Evolutionary conservation across 805 yeast species (phyloP).

Genomic region (Candida rishiriensis): DNA sequence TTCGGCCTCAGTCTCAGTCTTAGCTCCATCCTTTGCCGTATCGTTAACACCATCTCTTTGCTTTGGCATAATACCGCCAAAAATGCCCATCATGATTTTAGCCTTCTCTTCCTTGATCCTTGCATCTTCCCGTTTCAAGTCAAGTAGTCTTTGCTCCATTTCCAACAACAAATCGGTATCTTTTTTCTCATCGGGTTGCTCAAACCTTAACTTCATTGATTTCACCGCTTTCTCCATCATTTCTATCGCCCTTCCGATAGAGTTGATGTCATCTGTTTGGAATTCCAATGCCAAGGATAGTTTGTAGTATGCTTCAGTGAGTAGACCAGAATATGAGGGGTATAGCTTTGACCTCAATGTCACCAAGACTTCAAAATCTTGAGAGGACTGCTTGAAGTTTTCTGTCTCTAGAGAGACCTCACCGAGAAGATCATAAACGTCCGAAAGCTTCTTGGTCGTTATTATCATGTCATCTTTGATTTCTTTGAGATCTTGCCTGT

Average conservation of each 20-base stretch:
- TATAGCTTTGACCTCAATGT: constrained; percentile 49
- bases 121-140: constrained; percentile 48
- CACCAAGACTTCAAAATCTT: constrained; percentile 59
- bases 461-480: constrained; percentile 30
- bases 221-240: constrained; percentile 37
- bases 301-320: constrained; percentile 79
- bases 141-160: constrained; percentile 51
- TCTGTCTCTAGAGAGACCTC: constrained; percentile 90
- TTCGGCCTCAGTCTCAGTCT: constrained; percentile 7
- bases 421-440: constrained; percentile 75
- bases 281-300: constrained; percentile 76
- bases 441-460: constrained; percentile 55
- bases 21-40: too few species aligned
- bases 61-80: constrained; percentile 40
- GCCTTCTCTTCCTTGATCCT: constrained; percentile 47
- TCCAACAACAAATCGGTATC: constrained; percentile 49
- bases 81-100: constrained; percentile 50
- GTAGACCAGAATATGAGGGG: constrained; percentile 46
- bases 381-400: constrained; percentile 72
- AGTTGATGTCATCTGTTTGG: constrained; percentile 48
- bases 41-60: constrained; percentile 7
- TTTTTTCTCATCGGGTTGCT: constrained; percentile 34
- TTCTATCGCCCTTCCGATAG: constrained; percentile 49
- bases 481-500: constrained; percentile 15
- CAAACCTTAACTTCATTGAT: constrained; percentile 39